Evolutionary conservation across 805 yeast genomes (phyloP).

Genomic region (Sungouiozyma ichnusensis): DNA sequence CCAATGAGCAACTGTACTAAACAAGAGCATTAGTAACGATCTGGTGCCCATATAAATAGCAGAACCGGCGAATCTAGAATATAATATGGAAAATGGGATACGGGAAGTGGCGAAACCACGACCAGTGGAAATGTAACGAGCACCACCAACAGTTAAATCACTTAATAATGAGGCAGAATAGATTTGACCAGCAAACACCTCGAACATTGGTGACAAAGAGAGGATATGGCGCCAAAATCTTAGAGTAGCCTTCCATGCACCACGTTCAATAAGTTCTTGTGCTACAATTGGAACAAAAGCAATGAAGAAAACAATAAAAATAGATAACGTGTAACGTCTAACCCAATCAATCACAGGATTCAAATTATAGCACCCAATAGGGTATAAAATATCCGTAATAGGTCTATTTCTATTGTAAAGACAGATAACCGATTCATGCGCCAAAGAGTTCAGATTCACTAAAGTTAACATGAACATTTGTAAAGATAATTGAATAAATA

Average conservation of each 20-base stretch:
- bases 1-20: conserved; percentile 74
- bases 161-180: conserved; percentile 60
- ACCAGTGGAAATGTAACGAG: conserved; percentile 77
- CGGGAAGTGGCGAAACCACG: conserved; percentile 79
- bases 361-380: conserved; percentile 77
- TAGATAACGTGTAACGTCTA: conserved; percentile 72
- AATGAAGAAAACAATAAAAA: conserved; percentile 80
- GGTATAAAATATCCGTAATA: conserved; percentile 59
- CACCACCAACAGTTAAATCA: conserved; percentile 75
- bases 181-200: conserved; percentile 72
- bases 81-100: conserved; percentile 62
- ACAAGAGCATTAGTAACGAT: conserved; percentile 56
- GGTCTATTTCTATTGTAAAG: conserved; percentile 56
- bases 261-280: conserved; percentile 74
- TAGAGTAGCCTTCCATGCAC: conserved; percentile 60
- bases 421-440: conserved; percentile 64
- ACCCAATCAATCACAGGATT: conserved; percentile 84
- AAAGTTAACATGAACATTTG: conserved; percentile 76
- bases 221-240: conserved; percentile 59
- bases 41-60: conserved; percentile 80
- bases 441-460: conserved; percentile 68
- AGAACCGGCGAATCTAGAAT: conserved; percentile 68
- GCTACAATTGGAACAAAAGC: conserved; percentile 68
- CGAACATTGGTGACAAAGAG: conserved; percentile 71
- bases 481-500: conserved; percentile 75